Percentiles rank a stretch among this genome's conserved stretches.
These are phyloP conservation scores for Boletales sp. DNA, from an alignment of 768 basidiomycete genomes.

Conservation along the genomic window DNA sequence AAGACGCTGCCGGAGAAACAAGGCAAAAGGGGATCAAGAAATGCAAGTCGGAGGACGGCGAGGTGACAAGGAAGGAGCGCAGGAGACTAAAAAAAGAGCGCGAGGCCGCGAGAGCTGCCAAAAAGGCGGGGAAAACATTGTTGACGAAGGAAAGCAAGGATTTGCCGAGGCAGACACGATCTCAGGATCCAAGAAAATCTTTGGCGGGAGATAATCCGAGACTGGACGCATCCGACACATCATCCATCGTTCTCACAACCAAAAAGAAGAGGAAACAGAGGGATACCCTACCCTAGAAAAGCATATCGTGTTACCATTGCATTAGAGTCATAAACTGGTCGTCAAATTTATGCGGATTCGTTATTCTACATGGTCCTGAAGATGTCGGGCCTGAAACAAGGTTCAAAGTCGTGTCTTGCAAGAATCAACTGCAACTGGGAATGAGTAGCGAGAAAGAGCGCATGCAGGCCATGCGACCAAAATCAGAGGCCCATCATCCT, in stretches of 20 bases:
- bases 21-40: slow-evolving; percentile 3
- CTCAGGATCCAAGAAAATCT: background rate
- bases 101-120: slow-evolving; percentile 13
- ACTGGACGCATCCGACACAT: too few species aligned
- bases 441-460: slow-evolving; percentile 4
- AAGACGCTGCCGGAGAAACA: background rate
- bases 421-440: slow-evolving; percentile 8
- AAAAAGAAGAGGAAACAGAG: slow-evolving; percentile 24
- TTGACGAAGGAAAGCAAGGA: background rate
- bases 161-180: background rate
- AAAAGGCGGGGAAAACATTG: slow-evolving; percentile 6
- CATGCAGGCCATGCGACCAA: slow-evolving; percentile 4
- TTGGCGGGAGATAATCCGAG: too few species aligned
- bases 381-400: slow-evolving; percentile 11
- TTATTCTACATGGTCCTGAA: slow-evolving; percentile 27
- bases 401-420: slow-evolving; percentile 5
- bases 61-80: slow-evolving; percentile 16
- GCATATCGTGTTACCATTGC: background rate
- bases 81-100: slow-evolving; percentile 24
- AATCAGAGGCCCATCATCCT: slow-evolving; percentile 35
- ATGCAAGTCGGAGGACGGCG: slow-evolving; percentile 3
- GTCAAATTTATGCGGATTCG: slow-evolving; percentile 10
- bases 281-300: slow-evolving; percentile 10
- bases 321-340: slow-evolving; percentile 3
- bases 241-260: background rate